phyloP scores from a whole-genome alignment of 345 rosid genomes.

The Clarkia xantiana region DNA sequence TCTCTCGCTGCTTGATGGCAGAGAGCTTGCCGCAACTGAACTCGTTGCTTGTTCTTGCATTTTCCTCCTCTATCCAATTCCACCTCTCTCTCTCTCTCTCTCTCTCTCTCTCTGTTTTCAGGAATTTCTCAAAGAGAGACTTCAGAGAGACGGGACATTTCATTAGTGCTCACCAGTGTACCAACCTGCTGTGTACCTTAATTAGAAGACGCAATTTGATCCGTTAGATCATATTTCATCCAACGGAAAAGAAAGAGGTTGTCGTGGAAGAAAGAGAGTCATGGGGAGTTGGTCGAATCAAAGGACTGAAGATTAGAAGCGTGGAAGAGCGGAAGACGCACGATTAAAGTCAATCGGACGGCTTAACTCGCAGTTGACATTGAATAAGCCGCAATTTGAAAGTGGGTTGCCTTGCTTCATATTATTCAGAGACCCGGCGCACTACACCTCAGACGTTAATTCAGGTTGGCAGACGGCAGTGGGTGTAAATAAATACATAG shows the following conservation, averaged over 20 bases:
- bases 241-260: too few species aligned
- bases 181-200: too few species aligned
- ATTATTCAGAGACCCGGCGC: neutral
- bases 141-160: too few species aligned
- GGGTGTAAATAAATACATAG: too few species aligned
- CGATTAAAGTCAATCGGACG: neutral
- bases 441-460: neutral
- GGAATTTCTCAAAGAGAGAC: too few species aligned
- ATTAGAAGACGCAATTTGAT: too few species aligned
- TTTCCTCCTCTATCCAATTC: conserved; percentile 4
- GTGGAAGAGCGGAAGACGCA: neutral
- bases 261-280: neutral
- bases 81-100: too few species aligned
- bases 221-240: too few species aligned
- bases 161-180: too few species aligned
- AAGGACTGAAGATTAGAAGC: conserved; percentile 1
- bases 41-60: conserved; percentile 90
- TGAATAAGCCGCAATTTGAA: neutral
- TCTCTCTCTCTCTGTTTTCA: too few species aligned
- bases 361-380: neutral
- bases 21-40: conserved; percentile 67
- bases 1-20: conserved; percentile 90
- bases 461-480: too few species aligned
- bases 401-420: neutral
- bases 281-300: conserved; percentile 2